A percentile compares a stretch with the other conserved stretches of the same genome.
Evolutionary conservation across 371 early-diverging fungal species (phyloP).

Genomic region (Mortierella sp.): DNA sequence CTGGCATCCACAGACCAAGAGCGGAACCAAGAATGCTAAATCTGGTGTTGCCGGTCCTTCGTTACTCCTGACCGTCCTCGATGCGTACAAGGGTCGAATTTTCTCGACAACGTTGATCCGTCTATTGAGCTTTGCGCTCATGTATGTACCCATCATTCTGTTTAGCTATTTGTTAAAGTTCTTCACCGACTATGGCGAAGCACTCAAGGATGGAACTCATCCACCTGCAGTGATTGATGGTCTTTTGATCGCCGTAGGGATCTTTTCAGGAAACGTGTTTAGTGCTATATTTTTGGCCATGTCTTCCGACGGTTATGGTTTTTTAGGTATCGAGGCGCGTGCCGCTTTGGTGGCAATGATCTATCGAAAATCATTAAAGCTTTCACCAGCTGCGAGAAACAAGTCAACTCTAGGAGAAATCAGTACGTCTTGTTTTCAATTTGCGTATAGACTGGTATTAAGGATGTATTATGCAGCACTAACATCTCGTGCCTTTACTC

Average conservation of each 20-base stretch:
- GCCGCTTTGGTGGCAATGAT: conserved; percentile 65
- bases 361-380: conserved; percentile 67
- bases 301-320: conserved; percentile 29
- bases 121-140: conserved; percentile 25
- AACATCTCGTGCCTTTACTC: neutral
- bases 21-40: conserved; percentile 2
- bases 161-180: conserved; percentile 34
- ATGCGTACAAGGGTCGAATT: conserved; percentile 26
- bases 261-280: conserved; percentile 28
- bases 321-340: conserved; percentile 58
- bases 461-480: too few relatives aligned
- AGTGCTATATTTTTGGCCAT: conserved; percentile 46
- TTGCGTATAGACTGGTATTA: too few relatives aligned
- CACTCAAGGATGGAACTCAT: conserved; percentile 26
- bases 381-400: conserved; percentile 67
- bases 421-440: conserved; percentile 50
- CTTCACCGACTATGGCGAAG: conserved; percentile 45
- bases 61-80: conserved; percentile 22
- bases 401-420: conserved; percentile 75
- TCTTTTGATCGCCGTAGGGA: conserved; percentile 33
- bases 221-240: conserved; percentile 30
- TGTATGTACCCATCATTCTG: conserved; percentile 31
- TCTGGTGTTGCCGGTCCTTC: conserved; percentile 22
- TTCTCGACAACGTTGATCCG: conserved; percentile 18
- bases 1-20: neutral